Base-by-base conservation (phyloP, 129 eudicot genomes). In the Chrysanthemum makinoi region DNA sequence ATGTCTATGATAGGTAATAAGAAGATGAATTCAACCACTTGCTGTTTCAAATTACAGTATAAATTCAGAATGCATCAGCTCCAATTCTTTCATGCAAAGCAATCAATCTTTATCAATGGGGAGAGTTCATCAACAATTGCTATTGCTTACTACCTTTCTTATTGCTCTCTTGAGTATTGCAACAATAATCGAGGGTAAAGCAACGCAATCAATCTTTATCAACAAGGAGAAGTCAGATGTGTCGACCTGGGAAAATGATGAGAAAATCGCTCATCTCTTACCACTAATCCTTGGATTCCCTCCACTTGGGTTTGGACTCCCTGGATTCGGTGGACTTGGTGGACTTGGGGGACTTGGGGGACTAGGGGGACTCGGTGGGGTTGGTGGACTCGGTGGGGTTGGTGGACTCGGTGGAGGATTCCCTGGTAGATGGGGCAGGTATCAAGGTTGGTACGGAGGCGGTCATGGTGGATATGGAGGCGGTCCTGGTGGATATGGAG, bases 91-190 rank as follows among this genome's bases (percentile, higher is more conserved):
- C 67, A 68, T 18, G 55, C 13, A 3, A 75, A 57, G 8, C 10
- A 22, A 61, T 9, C 53, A 54, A 1, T 53, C 51, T 74, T 39
- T 4, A 47, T 14, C 74, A 77, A 77, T 77, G 81, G 68, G 66
- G 62, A 77, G 62, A 54, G 61, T 53, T 53, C 76, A 62, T 43
- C 59, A 18, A 62, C 60, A 19, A 20, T 70, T 24, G 76, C 14
- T 69, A 3, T 24, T 77, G 43, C 26, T 77, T 46, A 67, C 54
- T 50, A 65, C 52, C 6, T 63, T 70, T 64, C 62, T 77, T 48
- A 17, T 77, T 28, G 67, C 26, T 54, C 56, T 77, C 67, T 77
- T 49, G 77, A 76, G 74, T 18, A n/a, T 67, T 14, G 35, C 28
- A 30, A 54, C 57, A 17, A 11, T 54, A 63, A 65, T 16, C 18